phyloP scores from a whole-genome alignment of 805 yeast species.

The Wickerhamomyces silvicola region DNA sequence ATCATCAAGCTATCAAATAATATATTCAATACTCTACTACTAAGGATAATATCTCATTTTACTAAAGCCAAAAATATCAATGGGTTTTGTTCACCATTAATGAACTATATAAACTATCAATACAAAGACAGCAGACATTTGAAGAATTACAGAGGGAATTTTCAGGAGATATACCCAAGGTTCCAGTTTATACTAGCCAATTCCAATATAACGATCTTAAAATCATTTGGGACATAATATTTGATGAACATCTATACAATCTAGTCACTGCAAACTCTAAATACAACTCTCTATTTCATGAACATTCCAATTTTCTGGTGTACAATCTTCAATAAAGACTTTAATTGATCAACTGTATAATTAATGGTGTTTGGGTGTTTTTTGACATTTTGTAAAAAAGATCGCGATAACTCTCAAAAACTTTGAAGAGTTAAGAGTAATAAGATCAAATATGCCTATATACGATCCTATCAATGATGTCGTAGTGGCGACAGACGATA shows the following conservation, averaged over 20 bases:
- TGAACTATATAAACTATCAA: constrained; percentile 9
- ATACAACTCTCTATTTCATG: neutral
- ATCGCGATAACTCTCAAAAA: no score
- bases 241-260: constrained; percentile 2
- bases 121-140: constrained; percentile 7
- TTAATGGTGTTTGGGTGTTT: no score
- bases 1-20: constrained; percentile 15
- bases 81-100: constrained; percentile 15
- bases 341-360: no score
- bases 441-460: no score
- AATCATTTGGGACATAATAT: constrained; percentile 11
- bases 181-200: neutral
- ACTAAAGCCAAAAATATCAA: constrained; percentile 15
- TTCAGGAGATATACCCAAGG: neutral
- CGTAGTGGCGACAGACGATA: no score
- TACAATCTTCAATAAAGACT: no score
- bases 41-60: constrained; percentile 5
- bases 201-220: constrained; percentile 3
- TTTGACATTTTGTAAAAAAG: no score
- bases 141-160: constrained; percentile 5
- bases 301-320: no score
- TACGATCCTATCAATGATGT: no score
- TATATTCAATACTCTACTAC: constrained; percentile 14
- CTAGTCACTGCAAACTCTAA: neutral
- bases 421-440: no score